Evolutionary conservation across 495 filamentous ascomycete species (phyloP).

Genomic region (Lichina pygmaea): DNA sequence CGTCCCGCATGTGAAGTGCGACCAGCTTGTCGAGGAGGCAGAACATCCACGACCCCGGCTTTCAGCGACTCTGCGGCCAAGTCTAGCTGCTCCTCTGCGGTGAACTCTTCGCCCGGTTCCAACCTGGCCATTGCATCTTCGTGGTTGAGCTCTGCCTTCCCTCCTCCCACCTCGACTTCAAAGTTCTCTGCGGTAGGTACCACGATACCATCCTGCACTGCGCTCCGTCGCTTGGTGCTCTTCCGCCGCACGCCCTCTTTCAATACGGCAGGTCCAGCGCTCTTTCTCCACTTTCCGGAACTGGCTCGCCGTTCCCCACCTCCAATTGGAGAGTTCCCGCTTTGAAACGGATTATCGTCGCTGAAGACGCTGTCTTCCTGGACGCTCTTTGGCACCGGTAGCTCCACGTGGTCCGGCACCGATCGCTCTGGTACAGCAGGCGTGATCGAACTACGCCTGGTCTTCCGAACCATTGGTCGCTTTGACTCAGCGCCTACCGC

Average conservation of each 20-base stretch:
- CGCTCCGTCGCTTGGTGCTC: slow-evolving; percentile 7
- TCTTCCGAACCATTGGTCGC: slow-evolving; percentile 20
- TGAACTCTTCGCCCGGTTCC: slow-evolving; percentile 61
- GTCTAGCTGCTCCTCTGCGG: slow-evolving; percentile 64
- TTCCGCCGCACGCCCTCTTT: slow-evolving; percentile 15
- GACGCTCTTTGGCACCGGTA: slow-evolving; percentile 7
- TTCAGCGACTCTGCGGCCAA: slow-evolving; percentile 31
- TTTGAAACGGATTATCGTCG: slow-evolving; percentile 86
- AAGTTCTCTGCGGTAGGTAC: slow-evolving; percentile 18
- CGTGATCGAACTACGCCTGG: slow-evolving; percentile 27
- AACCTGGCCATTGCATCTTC: slow-evolving; percentile 20
- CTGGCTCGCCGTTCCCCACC: slow-evolving; percentile 12
- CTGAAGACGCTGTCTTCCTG: slow-evolving; percentile 38
- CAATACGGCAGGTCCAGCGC: not conserved
- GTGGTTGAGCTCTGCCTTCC: slow-evolving; percentile 7
- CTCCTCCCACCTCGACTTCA: slow-evolving; percentile 10
- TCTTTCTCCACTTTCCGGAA: slow-evolving; percentile 4
- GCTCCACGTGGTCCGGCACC: slow-evolving; percentile 8
- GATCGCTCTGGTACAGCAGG: slow-evolving; percentile 16
- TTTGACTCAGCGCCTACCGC: slow-evolving; percentile 14
- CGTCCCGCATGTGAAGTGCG: slow-evolving; percentile 1
- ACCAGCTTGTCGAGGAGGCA: slow-evolving; percentile 6
- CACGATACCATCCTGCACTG: slow-evolving; percentile 13
- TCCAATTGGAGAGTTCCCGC: slow-evolving; percentile 34
- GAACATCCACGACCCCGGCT: slow-evolving; percentile 12